Percentiles rank a stretch among this genome's conserved stretches.
These are phyloP conservation scores for Cenchrus purpureus DNA, from an alignment of 176 grass and related monocot genomes.

Conservation along the genomic window DNA sequence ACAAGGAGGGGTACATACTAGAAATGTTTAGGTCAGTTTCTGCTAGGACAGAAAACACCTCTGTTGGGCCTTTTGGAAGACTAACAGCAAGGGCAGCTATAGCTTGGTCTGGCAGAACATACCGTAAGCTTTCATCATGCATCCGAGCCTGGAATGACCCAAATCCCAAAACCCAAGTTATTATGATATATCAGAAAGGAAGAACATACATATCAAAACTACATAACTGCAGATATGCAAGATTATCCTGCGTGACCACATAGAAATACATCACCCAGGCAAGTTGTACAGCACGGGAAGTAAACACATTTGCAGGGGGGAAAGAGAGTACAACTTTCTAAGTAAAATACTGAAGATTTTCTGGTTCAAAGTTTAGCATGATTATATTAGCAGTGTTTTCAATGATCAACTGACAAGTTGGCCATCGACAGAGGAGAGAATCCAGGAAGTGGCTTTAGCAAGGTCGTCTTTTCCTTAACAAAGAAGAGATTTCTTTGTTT, in stretches of 20 bases:
- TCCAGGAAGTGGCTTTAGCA: too few relatives aligned
- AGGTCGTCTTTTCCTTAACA: too few relatives aligned
- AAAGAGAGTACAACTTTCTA: neutral
- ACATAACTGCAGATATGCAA: constrained; percentile 18
- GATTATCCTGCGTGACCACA: neutral
- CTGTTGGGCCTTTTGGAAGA: constrained; percentile 67
- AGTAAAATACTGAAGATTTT: too few relatives aligned
- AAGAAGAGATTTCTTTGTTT: too few relatives aligned
- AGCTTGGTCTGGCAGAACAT: constrained; percentile 84
- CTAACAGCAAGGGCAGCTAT: constrained; percentile 68
- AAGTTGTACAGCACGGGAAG: constrained; percentile 3
- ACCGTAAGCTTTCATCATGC: constrained; percentile 96
- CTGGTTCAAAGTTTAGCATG: too few relatives aligned
- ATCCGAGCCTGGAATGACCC: constrained; percentile 72
- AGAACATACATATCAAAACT: constrained; percentile 32
- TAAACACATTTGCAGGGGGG: too few relatives aligned
- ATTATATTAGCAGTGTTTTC: neutral
- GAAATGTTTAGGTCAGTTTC: constrained; percentile 57
- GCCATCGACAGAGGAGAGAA: too few relatives aligned
- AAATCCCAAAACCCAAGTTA: constrained; percentile 24
- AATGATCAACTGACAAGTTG: neutral
- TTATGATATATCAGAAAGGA: constrained; percentile 35
- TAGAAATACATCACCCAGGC: constrained; percentile 6
- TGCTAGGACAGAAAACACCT: constrained; percentile 72
- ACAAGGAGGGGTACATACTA: constrained; percentile 42